phyloP scores from a whole-genome alignment of 2,329 filamentous ascomycete species.

The Pseudocercospora fuligena region DNA sequence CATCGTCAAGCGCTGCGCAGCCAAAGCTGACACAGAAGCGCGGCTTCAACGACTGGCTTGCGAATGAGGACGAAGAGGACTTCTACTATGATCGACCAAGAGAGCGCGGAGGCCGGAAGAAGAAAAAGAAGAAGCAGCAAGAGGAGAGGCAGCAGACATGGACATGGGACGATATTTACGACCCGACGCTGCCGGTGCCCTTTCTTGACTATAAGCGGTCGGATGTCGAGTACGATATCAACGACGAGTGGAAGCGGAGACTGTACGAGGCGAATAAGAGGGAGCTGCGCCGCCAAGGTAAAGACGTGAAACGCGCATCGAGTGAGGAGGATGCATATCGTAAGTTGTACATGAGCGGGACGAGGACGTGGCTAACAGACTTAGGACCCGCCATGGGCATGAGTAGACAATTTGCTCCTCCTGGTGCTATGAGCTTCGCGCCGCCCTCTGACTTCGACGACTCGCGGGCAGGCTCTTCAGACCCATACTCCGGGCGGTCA shows the following conservation, averaged over 20 bases:
- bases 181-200: conserved; percentile 79
- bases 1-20: conserved; percentile 32
- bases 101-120: conserved; percentile 59
- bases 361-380: conserved; percentile 12
- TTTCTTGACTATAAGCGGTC: conserved; percentile 84
- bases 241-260: conserved; percentile 78
- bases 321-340: conserved; percentile 42
- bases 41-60: conserved; percentile 80
- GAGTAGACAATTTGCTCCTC: conserved; percentile 28
- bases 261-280: conserved; percentile 73
- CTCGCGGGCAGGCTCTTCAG: conserved; percentile 7
- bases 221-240: conserved; percentile 81
- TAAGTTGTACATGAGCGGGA: neutral
- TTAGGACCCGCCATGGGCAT: conserved; percentile 45
- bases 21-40: conserved; percentile 49
- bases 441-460: conserved; percentile 29
- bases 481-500: conserved; percentile 17
- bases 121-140: conserved; percentile 70
- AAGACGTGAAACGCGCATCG: conserved; percentile 55
- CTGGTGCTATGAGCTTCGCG: conserved; percentile 46
- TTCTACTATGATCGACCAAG: conserved; percentile 46
- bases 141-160: conserved; percentile 46
- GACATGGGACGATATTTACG: conserved; percentile 92
- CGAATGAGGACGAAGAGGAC: conserved; percentile 78
- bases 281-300: conserved; percentile 44